phyloP scores from a whole-genome alignment of 345 rosid species.

The Acer negundo region DNA sequence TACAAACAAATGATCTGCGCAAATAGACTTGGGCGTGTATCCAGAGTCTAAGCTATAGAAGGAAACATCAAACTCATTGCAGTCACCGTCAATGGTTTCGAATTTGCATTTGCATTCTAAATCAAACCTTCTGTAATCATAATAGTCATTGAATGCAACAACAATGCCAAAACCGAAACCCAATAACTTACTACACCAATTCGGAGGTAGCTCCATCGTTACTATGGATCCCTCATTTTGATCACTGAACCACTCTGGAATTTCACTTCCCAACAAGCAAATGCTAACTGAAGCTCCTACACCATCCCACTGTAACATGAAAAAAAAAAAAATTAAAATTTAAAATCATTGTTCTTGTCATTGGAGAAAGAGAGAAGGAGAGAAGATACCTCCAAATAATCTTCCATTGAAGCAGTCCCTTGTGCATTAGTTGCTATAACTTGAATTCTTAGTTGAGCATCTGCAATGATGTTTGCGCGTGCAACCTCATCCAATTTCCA shows the following conservation, averaged over 20 bases:
- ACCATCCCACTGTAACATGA: not conserved
- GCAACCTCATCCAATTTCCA: constrained; percentile 5
- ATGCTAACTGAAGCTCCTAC: not conserved
- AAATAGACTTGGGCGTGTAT: too few species aligned
- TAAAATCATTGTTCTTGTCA: not conserved
- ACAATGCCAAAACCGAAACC: constrained; percentile 2
- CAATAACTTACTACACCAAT: not conserved
- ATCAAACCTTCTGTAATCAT: too few species aligned
- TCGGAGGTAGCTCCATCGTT: constrained; percentile 5
- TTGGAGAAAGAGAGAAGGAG: not conserved
- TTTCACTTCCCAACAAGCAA: constrained; percentile 4
- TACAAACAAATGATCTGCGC: not conserved
- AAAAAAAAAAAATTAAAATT: not conserved
- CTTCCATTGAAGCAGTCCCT: not conserved
- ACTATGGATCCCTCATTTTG: constrained; percentile 1
- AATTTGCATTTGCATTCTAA: too few species aligned
- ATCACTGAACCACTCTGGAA: constrained; percentile 1
- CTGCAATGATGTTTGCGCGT: not conserved
- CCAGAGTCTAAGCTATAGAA: too few species aligned
- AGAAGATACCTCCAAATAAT: not conserved
- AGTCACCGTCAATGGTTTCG: too few species aligned
- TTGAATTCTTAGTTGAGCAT: constrained; percentile 9
- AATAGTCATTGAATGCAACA: not conserved
- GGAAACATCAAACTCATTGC: too few species aligned
- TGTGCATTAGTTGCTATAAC: constrained; percentile 3